Percentiles rank a stretch among this genome's conserved stretches.
phyloP scores from a whole-genome alignment of 768 basidiomycete species.

The Psilocybe tampanensis region DNA sequence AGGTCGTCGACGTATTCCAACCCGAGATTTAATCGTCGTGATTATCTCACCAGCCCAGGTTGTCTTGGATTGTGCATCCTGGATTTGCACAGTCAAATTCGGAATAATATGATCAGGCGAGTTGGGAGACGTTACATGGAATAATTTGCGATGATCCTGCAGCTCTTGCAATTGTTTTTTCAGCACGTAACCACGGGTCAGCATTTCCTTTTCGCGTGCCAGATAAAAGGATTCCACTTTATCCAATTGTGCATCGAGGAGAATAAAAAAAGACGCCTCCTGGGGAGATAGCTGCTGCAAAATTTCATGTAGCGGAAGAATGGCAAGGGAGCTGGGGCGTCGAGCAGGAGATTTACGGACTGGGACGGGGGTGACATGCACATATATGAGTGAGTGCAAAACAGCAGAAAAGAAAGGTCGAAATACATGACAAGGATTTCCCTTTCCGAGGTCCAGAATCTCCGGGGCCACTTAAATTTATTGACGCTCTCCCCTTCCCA shows the following conservation, averaged over 20 bases:
- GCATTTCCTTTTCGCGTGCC: constrained; percentile 68
- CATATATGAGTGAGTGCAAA: background rate
- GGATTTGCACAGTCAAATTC: background rate
- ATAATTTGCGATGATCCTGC: constrained; percentile 61
- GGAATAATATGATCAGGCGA: background rate
- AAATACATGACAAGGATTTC: too few relatives aligned
- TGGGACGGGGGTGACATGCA: background rate
- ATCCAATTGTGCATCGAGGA: constrained; percentile 76
- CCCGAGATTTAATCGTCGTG: constrained; percentile 15
- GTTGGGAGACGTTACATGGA: constrained; percentile 46
- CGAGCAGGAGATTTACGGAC: background rate
- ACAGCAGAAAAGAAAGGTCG: background rate
- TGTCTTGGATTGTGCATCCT: constrained; percentile 19
- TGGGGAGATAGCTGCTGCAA: constrained; percentile 57
- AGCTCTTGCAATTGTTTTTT: constrained; percentile 77
- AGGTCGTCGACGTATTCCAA: background rate
- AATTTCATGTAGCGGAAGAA: constrained; percentile 46
- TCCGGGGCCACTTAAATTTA: too few relatives aligned
- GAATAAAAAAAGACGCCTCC: constrained; percentile 74
- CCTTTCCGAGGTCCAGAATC: too few relatives aligned
- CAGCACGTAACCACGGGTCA: constrained; percentile 45
- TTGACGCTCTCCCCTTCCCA: too few relatives aligned
- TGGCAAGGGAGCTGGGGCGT: constrained; percentile 22
- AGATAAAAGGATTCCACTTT: constrained; percentile 88
- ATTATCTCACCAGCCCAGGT: constrained; percentile 19